Conservation (phyloP, 768 basidiomycete species). For the Collybiopsis luxurians region DNA sequence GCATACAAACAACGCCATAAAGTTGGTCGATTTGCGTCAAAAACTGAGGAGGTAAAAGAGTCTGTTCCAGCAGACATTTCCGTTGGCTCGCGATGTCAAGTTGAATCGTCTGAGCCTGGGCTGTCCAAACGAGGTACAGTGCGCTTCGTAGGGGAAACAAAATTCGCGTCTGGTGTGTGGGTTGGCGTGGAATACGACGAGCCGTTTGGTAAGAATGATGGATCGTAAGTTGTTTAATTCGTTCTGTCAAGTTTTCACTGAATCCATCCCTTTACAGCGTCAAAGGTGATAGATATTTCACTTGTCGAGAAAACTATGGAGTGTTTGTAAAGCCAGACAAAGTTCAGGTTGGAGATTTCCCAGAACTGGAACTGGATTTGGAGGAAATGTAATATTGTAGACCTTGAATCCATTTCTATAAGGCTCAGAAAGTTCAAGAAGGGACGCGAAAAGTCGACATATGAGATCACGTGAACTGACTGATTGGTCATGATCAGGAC, state of each 20-base stretch:
- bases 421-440: slow-evolving; percentile 6
- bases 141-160: slow-evolving; percentile 78
- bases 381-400: slow-evolving; percentile 61
- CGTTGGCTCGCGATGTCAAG: slow-evolving; percentile 78
- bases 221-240: slow-evolving; percentile 67
- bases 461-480: not conserved
- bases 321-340: slow-evolving; percentile 85
- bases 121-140: slow-evolving; percentile 81
- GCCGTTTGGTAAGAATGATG: slow-evolving; percentile 93
- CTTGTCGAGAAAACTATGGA: slow-evolving; percentile 72
- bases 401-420: not conserved
- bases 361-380: slow-evolving; percentile 74
- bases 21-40: slow-evolving; percentile 83
- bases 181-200: slow-evolving; percentile 95
- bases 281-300: slow-evolving; percentile 83
- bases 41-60: slow-evolving; percentile 29
- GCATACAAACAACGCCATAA: slow-evolving; percentile 85
- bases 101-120: slow-evolving; percentile 67
- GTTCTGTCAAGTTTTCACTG: too few species aligned
- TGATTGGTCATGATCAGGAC: not conserved
- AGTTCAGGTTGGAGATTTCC: slow-evolving; percentile 82
- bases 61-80: slow-evolving; percentile 44
- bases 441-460: not conserved
- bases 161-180: slow-evolving; percentile 76
- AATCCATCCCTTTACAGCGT: slow-evolving; percentile 66